Evolutionary conservation across 176 grass and related monocot species (phyloP), one percentile per base, ranked within the genome.

Genomic region (Alloteropsis semialata): DNA sequence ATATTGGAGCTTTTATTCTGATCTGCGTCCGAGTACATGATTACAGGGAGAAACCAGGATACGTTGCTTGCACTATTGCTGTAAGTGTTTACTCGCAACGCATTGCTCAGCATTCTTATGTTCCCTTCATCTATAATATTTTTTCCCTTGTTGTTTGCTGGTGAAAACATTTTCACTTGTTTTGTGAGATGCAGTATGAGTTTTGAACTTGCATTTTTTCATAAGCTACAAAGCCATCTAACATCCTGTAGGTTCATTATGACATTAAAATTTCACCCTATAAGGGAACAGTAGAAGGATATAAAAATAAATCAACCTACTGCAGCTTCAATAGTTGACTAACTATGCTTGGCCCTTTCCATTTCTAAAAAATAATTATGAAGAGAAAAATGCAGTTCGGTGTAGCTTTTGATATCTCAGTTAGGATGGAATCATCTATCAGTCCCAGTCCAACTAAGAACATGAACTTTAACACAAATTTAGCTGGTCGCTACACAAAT

Each of bases 1-100:
- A 98, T 87, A 11, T 98, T 81, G 92, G 96, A 88, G 96, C 92
- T 72, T 91, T 98, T 60, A 64, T 98, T 74, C 79, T 95, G 63
- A 89, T 98, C 65, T 95, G 82, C 53, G 87, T 92, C 21, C 88
- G 88, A 89, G 80, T 95, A 33, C 88, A 74, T 87, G 96, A 98
- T 75, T 82, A 87, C 78, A 87, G 96, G 84, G 96, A 98, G 83
- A 98, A 98, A 72, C 92, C 92, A 66, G 96, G 96, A 83, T 92
- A 95, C 37, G 65, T 98, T 76, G 96, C 91, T 82, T 98, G 96
- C 80, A 95, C 92, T 72, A 95, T 98, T 62, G 90, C 88, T 51
- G 96, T 98, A 93, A 98, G 96, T 93, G 57, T 19, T 85, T 75
- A 17, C 51, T 50, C 59, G 48, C 81, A 28, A 0, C 37, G 9